Base-by-base conservation (phyloP, 1,284 basidiomycete genomes). In the Leccinum colubrinum region DNA sequence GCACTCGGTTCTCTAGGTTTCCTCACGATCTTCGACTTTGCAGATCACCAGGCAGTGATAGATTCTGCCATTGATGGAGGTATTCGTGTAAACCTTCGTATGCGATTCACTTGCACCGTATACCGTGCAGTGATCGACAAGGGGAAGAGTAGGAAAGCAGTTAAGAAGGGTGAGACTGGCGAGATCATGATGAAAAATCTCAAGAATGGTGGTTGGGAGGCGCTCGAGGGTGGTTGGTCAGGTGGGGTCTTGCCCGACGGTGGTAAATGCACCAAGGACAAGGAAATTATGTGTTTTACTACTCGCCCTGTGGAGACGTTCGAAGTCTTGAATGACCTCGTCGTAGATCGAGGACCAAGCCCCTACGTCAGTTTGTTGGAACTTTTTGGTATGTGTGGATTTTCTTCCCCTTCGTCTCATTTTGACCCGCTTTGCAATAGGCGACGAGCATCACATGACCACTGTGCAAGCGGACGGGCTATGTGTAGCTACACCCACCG, bases 61-160 rank as follows among this genome's bases (percentile, higher is more conserved):
- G 93, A 96, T 76, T 88, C 85, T 63, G 94, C 89, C 12, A 87
- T 99, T 65, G 94, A 98, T 71, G 86, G 90, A 22, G 97, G 97
- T 17, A 97, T 99, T 65, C 91, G 97, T 20, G 95, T 99, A 64
- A 99, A 99, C 75, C 82, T 99, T 15, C 91, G 97, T 59, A 99
- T 99, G 97, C 89, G 97, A 9, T 99, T 99, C 76, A 98, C 96
- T 3, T 98, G 97, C 74, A 98, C 97, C 0, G 94, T 99, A 12
- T 99, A 97, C 75, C 91, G 96, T 43, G 91, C 94, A 2, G 86
- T 96, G 52, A 85, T 86, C 15, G 90, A 90, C 68, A 83, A 87
- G 65, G 81, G 86, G 22, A 88, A 83, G 67, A 79, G 83, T 55
- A 82, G 90, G 33, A 93, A 91, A 67, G 96, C 95, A 0, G 88